These are phyloP conservation scores for Xylaria venustula DNA, from an alignment of 495 filamentous ascomycete genomes.

Conservation along the genomic window DNA sequence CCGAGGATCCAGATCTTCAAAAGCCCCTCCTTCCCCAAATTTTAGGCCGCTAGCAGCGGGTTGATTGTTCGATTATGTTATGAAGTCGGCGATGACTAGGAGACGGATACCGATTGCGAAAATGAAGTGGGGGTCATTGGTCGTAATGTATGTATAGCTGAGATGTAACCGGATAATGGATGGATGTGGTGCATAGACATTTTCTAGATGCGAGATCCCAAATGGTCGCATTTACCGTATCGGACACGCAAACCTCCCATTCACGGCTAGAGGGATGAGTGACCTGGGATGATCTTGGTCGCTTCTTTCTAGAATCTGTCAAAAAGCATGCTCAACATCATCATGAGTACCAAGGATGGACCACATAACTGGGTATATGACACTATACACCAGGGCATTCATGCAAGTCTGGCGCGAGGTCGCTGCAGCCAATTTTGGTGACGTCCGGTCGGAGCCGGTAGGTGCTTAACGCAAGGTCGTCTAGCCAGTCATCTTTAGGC, in stretches of 20 bases:
- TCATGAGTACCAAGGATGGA: background rate
- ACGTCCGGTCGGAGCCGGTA: background rate
- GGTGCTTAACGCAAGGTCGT: background rate
- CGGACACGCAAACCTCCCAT: background rate
- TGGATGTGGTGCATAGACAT: background rate
- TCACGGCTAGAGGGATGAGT: background rate
- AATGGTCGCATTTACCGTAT: background rate
- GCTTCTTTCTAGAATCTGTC: background rate
- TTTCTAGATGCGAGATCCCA: constrained; percentile 4
- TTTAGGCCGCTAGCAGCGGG: background rate
- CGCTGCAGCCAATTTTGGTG: background rate
- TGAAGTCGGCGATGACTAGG: constrained; percentile 3
- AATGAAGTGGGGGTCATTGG: background rate
- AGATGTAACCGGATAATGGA: background rate
- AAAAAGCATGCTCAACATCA: background rate
- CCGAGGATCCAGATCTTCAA: background rate
- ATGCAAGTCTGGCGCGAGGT: constrained; percentile 7
- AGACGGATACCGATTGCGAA: background rate
- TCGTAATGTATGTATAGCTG: background rate
- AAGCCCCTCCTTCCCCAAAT: background rate
- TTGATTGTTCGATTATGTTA: background rate
- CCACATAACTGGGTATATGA: background rate
- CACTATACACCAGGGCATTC: background rate
- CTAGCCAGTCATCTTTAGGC: background rate
- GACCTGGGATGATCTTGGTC: background rate